These are phyloP conservation scores for Terfezia boudieri DNA, from an alignment of 495 filamentous ascomycete genomes.

Conservation along the genomic window DNA sequence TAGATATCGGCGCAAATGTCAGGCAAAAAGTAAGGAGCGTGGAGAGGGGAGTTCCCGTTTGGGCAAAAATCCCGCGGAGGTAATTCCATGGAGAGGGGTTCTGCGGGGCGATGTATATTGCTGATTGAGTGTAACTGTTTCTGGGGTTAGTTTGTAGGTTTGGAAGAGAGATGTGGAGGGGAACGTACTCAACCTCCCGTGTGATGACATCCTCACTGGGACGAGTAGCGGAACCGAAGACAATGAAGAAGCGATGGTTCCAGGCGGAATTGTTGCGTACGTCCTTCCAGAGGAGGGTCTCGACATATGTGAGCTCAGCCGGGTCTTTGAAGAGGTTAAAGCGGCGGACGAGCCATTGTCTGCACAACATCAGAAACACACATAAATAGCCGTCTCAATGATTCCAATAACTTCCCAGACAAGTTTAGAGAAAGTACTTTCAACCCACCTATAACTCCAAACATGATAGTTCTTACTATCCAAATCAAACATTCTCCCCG, in stretches of 20 bases:
- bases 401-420: neutral
- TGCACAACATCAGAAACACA: too few relatives aligned
- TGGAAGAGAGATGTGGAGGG: neutral
- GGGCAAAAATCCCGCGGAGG: constrained; percentile 33
- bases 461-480: constrained; percentile 98
- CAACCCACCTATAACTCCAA: constrained; percentile 47
- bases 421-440: neutral
- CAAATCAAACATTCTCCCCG: constrained; percentile 54
- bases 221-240: constrained; percentile 37
- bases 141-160: neutral
- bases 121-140: constrained; percentile 30
- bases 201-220: constrained; percentile 36
- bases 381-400: constrained; percentile 19
- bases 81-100: constrained; percentile 91
- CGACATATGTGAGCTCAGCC: constrained; percentile 44
- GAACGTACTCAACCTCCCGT: constrained; percentile 40
- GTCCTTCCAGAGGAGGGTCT: constrained; percentile 47
- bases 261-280: constrained; percentile 91
- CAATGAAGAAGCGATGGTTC: constrained; percentile 84
- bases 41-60: too few relatives aligned
- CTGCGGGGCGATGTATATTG: constrained; percentile 62
- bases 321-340: constrained; percentile 29
- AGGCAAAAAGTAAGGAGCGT: too few relatives aligned
- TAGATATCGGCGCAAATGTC: too few relatives aligned
- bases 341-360: constrained; percentile 68